These are phyloP conservation scores for Arthrobotrys pseudoclavata DNA, from an alignment of 2,329 filamentous ascomycete genomes.

Conservation along the genomic window DNA sequence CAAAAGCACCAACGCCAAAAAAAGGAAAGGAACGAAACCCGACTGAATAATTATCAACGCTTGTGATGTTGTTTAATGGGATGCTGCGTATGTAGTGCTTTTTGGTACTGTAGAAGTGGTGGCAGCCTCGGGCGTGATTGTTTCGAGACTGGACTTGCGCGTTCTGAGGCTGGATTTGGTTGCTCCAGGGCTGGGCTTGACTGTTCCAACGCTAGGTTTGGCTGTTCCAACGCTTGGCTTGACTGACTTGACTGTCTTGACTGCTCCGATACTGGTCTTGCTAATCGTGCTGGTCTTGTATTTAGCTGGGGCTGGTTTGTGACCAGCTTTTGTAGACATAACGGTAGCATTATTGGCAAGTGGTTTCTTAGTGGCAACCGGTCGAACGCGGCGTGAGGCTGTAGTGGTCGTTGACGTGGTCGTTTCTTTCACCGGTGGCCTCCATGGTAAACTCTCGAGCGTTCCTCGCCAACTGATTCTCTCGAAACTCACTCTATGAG, in stretches of 20 bases:
- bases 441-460: constrained; percentile 46
- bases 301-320: not conserved
- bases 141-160: not conserved
- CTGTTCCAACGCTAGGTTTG: not conserved
- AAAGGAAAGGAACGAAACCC: not conserved
- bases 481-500: constrained; percentile 54
- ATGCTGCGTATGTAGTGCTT: not conserved
- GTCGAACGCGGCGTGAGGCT: constrained; percentile 17
- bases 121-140: not conserved
- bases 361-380: not conserved
- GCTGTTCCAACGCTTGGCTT: not conserved
- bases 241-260: not conserved
- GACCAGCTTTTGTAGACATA: not conserved
- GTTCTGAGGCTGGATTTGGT: not conserved
- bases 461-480: constrained; percentile 55
- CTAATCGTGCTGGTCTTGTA: not conserved
- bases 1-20: constrained; percentile 12
- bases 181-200: not conserved
- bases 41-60: not conserved
- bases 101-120: not conserved
- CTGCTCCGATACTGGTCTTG: not conserved
- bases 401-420: constrained; percentile 25
- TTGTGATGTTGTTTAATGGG: not conserved
- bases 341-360: constrained; percentile 5
- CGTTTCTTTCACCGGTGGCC: constrained; percentile 24